Evolutionary conservation across 331 rosid genomes (phyloP), one percentile per base, ranked within the genome.

Genomic region (Pyracantha coccinea): DNA sequence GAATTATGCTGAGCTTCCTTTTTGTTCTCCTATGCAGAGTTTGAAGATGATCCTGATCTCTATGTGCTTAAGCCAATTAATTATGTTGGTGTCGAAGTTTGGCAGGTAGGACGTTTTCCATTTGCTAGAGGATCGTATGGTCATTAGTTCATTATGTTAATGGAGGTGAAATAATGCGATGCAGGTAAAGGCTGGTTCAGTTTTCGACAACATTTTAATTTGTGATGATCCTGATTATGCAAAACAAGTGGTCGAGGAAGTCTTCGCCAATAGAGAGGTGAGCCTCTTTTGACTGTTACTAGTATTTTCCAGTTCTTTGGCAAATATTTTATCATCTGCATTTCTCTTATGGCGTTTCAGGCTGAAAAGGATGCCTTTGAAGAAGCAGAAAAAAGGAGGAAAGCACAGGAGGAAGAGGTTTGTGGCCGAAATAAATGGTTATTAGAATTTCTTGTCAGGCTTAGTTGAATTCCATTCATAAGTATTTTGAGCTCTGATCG

Each of bases 141-240:
- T 72, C 65, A 69, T 76, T 69, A 21, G 45, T 21, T 74, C 61
- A 62, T 79, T 69, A 21, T 78, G 64, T 74, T 79, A 55, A 76
- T 63, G 77, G 31, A 25, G 69, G 35, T 45, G 38, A 77, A 64
- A 27, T 63, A 33, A 47, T 84, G 38, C 44, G 72, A 15, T 82
- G 82, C 83, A 92, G 97, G 97, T 92, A 24, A 92, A 92, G 86
- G 91, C 87, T 1, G 97, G 97, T 74, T 86, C 97, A 14, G 85
- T 92, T 85, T 92, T 75, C 27, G 97, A 92, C 92, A 92, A 92
- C 80, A 7, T 92, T 79, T 83, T 92, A 83, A 89, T 92, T 66
- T 75, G 93, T 72, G 96, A 92, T 47, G 96, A 92, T 44, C 97
- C 97, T 27, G 93, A 88, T 38, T 89, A 92, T 69, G 97, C 97